Conservation (phyloP, 1,284 basidiomycete species). For the Apiotrichum mycotoxinovorans region DNA sequence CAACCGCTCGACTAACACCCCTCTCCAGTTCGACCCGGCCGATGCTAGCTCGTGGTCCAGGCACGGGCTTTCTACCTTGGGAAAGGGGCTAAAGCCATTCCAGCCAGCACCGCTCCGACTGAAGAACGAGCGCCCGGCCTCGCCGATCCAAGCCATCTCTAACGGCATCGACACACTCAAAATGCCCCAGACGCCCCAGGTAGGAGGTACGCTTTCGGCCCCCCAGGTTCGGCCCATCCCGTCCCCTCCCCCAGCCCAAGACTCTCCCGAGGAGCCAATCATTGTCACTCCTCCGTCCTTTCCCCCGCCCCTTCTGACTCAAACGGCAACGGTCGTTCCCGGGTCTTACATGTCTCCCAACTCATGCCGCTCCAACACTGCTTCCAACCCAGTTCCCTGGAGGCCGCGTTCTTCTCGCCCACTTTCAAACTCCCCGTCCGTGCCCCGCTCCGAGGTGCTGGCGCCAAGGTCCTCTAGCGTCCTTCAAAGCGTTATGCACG, state of each 20-base stretch:
- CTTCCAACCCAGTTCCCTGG: background rate
- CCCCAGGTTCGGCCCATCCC: background rate
- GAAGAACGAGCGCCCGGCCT: too few species aligned
- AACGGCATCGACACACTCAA: background rate
- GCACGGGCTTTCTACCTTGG: background rate
- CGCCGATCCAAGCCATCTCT: background rate
- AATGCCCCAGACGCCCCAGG: background rate
- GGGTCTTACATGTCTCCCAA: constrained; percentile 1
- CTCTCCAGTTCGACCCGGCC: background rate
- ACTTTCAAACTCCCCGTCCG: background rate
- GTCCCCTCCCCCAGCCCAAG: background rate
- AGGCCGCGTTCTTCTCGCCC: background rate
- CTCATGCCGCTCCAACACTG: background rate
- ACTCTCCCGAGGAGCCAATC: background rate
- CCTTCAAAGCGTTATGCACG: background rate
- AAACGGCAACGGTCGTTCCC: background rate
- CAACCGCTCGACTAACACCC: background rate
- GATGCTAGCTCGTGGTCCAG: background rate
- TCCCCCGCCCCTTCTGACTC: background rate
- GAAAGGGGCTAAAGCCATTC: background rate
- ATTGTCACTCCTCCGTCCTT: background rate
- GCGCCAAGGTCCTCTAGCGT: background rate
- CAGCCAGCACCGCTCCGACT: background rate
- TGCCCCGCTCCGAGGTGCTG: background rate
- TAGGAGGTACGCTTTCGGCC: too few species aligned